Conservation (phyloP, 2,329 filamentous ascomycete species). For the Colletotrichum simmondsii region DNA sequence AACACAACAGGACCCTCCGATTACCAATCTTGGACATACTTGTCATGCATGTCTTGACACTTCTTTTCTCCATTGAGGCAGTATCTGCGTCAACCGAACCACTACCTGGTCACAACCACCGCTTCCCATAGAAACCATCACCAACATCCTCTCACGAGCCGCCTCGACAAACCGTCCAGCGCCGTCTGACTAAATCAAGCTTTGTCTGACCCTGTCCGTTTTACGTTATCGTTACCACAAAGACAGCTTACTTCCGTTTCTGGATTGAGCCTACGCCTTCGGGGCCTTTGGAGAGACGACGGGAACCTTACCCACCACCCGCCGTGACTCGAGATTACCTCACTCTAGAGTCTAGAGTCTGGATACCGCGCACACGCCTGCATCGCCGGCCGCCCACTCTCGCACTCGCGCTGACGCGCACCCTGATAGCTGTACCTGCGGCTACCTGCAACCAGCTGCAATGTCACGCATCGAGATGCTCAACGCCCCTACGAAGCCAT, state of each 20-base stretch:
- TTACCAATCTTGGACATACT: slow-evolving; percentile 14
- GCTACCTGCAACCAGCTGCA: not conserved
- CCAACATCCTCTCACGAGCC: not conserved
- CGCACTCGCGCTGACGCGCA: not conserved
- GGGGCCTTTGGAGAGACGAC: not conserved
- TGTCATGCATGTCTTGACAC: slow-evolving; percentile 32
- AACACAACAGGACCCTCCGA: not conserved
- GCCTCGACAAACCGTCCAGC: not conserved
- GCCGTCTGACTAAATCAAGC: not conserved
- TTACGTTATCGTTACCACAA: slow-evolving; percentile 24
- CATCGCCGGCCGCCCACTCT: slow-evolving; percentile 9
- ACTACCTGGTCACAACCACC: not conserved
- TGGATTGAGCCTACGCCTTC: not conserved
- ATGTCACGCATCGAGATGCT: slow-evolving; percentile 30
- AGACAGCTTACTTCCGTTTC: not conserved
- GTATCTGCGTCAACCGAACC: slow-evolving; percentile 17
- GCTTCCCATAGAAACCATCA: not conserved
- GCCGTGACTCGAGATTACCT: not conserved
- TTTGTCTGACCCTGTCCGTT: not conserved
- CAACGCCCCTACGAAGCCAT: slow-evolving; percentile 41
- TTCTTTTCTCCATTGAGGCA: slow-evolving; percentile 31
- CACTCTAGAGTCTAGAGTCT: not conserved
- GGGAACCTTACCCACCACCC: not conserved
- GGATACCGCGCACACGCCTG: not conserved
- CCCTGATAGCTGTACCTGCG: not conserved